Evolutionary conservation across 1,284 basidiomycete genomes (phyloP).

Genomic region (Serendipita sp.): DNA sequence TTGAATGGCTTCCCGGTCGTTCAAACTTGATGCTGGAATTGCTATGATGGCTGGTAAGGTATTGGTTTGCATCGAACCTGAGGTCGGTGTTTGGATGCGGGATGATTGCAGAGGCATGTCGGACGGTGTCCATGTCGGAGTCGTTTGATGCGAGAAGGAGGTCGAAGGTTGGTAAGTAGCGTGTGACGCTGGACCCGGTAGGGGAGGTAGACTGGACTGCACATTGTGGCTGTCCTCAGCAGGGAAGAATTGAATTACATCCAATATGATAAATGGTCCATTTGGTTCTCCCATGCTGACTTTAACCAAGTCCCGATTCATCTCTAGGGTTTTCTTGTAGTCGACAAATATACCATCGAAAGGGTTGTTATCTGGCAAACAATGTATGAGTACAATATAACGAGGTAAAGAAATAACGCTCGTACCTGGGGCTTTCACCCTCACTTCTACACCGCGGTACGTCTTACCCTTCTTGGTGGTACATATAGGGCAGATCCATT

Average conservation of each 20-base stretch:
- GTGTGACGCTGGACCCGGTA: neutral
- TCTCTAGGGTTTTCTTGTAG: neutral
- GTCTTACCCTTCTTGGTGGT: constrained; percentile 13
- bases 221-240: neutral
- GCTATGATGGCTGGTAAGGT: no score
- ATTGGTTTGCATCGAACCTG: no score
- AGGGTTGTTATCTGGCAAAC: neutral
- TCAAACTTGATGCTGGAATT: no score
- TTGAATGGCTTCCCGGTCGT: no score
- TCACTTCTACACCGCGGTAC: constrained; percentile 10
- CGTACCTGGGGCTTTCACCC: constrained; percentile 5
- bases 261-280: neutral
- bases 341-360: constrained; percentile 1
- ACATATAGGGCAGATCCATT: constrained; percentile 15
- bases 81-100: no score
- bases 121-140: no score
- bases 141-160: no score
- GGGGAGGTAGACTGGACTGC: neutral
- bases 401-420: neutral
- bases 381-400: neutral
- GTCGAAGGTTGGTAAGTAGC: neutral
- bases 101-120: no score
- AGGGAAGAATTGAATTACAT: neutral
- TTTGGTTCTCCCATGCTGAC: neutral
- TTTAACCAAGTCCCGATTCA: neutral